Base-by-base conservation (phyloP, 768 basidiomycete species). In the Clitopilus hobsonii region DNA sequence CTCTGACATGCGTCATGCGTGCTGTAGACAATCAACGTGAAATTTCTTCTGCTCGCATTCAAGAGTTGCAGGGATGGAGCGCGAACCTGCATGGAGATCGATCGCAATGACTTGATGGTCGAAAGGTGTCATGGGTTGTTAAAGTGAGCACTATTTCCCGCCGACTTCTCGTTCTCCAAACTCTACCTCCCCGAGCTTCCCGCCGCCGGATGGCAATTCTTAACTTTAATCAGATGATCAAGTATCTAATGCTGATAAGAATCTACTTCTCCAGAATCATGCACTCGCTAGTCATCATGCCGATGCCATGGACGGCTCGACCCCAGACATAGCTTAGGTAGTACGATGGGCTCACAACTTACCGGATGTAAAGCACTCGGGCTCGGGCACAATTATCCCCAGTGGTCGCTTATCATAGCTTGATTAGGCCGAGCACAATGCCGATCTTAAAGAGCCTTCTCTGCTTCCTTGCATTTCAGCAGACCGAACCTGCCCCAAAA, bases 1-100 rank as follows among this genome's bases (percentile, higher is more conserved):
- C 69, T 4, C 67, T 64, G 47, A 79, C 79, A 6, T 80, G 79
- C 55, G 69, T 78, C 47, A 76, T 79, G 78, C 67, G 70, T 8
- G 78, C 78, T 5, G 66, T 75, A 25, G 76, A 77, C 50, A 26
- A 71, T 71, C 54, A 84, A n/a, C 4, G 8, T 14, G 32, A 36
- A n/a, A n/a, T 11, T 11, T n/a, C 32, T 14, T 36, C 32, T n/a
- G 30, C 30, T 16, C 22, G 18, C 10, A 45, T 20, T 20, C 41
- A 10, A 23, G 41, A 11, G 41, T 45, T 45, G 22, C 41, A 45
- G 41, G 41, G 41, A 45, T 20, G 22, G 6, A 23, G 41, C 41
- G 10, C 18, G 41, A 20, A 18, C 41, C 41, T 45, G 41, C 41
- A 16, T 23, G 22, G 18, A 23, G 41, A 45, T 45, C 41, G 22